Evolutionary conservation across 495 filamentous ascomycete species (phyloP).

Genomic region (Neurospora intermedia): DNA sequence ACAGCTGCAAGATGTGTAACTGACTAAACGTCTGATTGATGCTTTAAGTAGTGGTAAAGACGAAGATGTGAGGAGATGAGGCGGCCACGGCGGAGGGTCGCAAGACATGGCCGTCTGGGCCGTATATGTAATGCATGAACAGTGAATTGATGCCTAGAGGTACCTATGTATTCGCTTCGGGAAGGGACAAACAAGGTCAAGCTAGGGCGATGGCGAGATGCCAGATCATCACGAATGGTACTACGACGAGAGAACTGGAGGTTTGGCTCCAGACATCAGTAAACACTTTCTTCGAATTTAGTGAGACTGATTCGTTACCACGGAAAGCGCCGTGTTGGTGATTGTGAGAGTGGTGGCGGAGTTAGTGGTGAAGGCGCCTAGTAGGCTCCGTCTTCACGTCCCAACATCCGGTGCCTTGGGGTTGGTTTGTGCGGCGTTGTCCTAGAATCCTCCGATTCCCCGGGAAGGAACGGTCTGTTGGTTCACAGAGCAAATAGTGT

Average conservation of each 20-base stretch:
- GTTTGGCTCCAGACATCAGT: background rate
- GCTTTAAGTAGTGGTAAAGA: background rate
- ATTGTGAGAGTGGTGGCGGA: background rate
- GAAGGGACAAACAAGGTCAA: slow-evolving; percentile 1
- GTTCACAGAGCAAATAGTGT: background rate
- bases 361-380: background rate
- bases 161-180: background rate
- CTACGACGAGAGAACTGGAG: background rate
- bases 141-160: background rate
- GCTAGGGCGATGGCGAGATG: slow-evolving; percentile 3
- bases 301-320: background rate
- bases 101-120: background rate
- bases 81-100: background rate
- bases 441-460: background rate
- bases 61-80: background rate
- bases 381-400: background rate
- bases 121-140: background rate
- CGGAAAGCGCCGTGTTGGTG: background rate
- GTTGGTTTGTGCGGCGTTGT: background rate
- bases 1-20: background rate
- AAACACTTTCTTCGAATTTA: background rate
- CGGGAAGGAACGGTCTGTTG: background rate
- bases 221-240: slow-evolving; percentile 1
- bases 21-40: background rate
- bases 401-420: background rate